Evolutionary conservation across 345 rosid genomes (phyloP).

Genomic region (Populus davidiana): DNA sequence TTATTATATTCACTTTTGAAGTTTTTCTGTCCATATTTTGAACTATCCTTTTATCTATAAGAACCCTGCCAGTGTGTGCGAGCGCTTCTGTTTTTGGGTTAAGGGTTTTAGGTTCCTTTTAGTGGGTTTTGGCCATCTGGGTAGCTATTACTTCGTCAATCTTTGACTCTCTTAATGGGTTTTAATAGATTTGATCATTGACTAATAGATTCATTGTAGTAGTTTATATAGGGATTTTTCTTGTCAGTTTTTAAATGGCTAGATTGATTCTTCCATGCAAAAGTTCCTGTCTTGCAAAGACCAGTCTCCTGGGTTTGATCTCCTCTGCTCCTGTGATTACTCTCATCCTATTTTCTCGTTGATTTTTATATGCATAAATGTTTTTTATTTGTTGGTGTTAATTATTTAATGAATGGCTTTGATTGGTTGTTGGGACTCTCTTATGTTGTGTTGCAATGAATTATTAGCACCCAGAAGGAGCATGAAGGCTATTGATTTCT

Average conservation of each 20-base stretch:
- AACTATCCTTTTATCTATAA: conserved; percentile 43
- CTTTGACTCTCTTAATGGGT: neutral
- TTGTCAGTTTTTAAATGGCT: conserved; percentile 49
- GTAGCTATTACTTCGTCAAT: conserved; percentile 4
- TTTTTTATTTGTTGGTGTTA: neutral
- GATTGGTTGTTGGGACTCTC: neutral
- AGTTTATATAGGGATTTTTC: conserved; percentile 2
- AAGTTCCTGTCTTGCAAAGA: conserved; percentile 66
- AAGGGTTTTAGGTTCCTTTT: conserved; percentile 11
- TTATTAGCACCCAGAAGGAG: neutral
- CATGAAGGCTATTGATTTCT: neutral
- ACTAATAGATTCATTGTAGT: conserved; percentile 2
- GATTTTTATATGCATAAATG: neutral
- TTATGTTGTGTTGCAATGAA: neutral
- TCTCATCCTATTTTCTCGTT: conserved; percentile 10
- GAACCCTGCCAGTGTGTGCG: neutral
- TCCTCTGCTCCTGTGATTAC: conserved; percentile 78
- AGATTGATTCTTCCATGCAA: conserved; percentile 76
- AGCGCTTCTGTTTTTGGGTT: conserved; percentile 5
- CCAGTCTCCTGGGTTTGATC: conserved; percentile 72
- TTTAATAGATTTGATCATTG: neutral
- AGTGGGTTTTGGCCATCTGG: conserved; percentile 29
- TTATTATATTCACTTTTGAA: conserved; percentile 1
- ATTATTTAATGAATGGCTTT: neutral
- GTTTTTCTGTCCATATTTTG: conserved; percentile 40